These are phyloP conservation scores for Sarocladium oryzae DNA, from an alignment of 2,329 filamentous ascomycete genomes.

Conservation along the genomic window DNA sequence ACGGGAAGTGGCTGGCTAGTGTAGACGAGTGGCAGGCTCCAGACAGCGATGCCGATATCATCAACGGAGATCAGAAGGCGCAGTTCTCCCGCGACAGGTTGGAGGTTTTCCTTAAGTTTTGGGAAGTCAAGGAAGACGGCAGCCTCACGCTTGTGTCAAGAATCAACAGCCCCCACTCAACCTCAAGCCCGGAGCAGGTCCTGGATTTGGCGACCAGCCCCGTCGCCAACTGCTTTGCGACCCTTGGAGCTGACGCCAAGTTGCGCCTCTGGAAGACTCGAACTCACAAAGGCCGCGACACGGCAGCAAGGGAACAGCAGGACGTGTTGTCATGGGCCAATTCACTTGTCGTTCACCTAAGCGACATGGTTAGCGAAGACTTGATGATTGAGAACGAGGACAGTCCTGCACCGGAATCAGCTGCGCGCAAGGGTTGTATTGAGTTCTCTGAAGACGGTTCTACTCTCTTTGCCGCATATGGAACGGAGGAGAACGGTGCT, in stretches of 20 bases:
- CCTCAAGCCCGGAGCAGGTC: conserved; percentile 49
- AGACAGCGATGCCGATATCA: conserved; percentile 54
- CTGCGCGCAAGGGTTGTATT: conserved; percentile 53
- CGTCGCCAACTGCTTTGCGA: conserved; percentile 66
- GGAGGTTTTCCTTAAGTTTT: conserved; percentile 87
- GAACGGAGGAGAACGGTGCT: conserved; percentile 47
- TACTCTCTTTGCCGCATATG: conserved; percentile 64
- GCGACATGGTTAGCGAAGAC: conserved; percentile 40
- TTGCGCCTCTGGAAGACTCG: conserved; percentile 79
- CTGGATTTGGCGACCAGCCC: conserved; percentile 70
- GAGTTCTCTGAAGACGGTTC: conserved; percentile 82
- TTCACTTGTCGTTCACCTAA: conserved; percentile 50
- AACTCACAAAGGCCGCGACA: conserved; percentile 50
- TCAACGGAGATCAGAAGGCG: conserved; percentile 28
- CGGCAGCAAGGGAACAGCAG: conserved; percentile 34
- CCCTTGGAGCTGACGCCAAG: conserved; percentile 72
- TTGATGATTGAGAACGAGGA: conserved; percentile 22
- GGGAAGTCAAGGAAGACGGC: conserved; percentile 58
- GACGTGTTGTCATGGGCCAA: conserved; percentile 60
- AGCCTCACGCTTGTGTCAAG: conserved; percentile 73
- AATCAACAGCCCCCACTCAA: conserved; percentile 74
- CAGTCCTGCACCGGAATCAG: conserved; percentile 11
- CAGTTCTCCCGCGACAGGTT: conserved; percentile 45
- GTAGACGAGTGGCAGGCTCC: conserved; percentile 86
- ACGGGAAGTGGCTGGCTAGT: conserved; percentile 86